A percentile compares a stretch with the other conserved stretches of the same genome.
phyloP scores from a whole-genome alignment of 495 filamentous ascomycete species.

The Durotheca rogersii region DNA sequence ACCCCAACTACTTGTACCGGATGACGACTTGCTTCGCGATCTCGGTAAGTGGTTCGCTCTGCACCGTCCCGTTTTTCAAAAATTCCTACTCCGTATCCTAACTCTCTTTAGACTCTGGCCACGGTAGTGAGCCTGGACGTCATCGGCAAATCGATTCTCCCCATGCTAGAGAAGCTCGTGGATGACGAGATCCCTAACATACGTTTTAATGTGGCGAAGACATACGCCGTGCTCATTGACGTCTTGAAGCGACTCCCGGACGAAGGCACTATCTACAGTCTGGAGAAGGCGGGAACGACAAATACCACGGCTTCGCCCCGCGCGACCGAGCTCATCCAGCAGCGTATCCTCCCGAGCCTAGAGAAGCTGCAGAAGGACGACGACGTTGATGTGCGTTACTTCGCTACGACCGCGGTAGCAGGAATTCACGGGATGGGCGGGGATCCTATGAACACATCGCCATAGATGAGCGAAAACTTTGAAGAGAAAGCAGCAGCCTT shows the following conservation, averaged over 20 bases:
- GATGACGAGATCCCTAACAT: slow-evolving; percentile 96
- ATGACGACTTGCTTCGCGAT: slow-evolving; percentile 99
- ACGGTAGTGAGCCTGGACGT: slow-evolving; percentile 88
- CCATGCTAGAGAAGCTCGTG: slow-evolving; percentile 92
- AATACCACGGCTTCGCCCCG: slow-evolving; percentile 61
- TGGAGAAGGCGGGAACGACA: slow-evolving; percentile 74
- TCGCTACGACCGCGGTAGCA: slow-evolving; percentile 62
- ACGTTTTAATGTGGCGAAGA: slow-evolving; percentile 98
- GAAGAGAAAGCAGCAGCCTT: slow-evolving; percentile 31
- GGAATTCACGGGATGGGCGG: slow-evolving; percentile 45
- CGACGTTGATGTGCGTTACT: slow-evolving; percentile 97
- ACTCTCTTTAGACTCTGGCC: slow-evolving; percentile 74
- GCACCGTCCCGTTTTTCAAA: too few species aligned
- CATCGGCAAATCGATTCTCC: slow-evolving; percentile 88
- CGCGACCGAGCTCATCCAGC: slow-evolving; percentile 80
- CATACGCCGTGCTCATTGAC: slow-evolving; percentile 83
- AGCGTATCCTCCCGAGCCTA: slow-evolving; percentile 82
- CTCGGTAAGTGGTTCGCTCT: slow-evolving; percentile 63
- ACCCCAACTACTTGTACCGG: slow-evolving; percentile 97
- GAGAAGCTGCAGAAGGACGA: slow-evolving; percentile 95
- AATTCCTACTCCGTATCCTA: slow-evolving; percentile 22
- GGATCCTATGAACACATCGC: slow-evolving; percentile 61
- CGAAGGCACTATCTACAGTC: slow-evolving; percentile 76
- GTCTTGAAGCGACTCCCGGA: slow-evolving; percentile 87
- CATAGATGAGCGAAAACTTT: slow-evolving; percentile 47